phyloP scores from a whole-genome alignment of 2,329 filamentous ascomycete genomes.

The Exophiala viscosa region DNA sequence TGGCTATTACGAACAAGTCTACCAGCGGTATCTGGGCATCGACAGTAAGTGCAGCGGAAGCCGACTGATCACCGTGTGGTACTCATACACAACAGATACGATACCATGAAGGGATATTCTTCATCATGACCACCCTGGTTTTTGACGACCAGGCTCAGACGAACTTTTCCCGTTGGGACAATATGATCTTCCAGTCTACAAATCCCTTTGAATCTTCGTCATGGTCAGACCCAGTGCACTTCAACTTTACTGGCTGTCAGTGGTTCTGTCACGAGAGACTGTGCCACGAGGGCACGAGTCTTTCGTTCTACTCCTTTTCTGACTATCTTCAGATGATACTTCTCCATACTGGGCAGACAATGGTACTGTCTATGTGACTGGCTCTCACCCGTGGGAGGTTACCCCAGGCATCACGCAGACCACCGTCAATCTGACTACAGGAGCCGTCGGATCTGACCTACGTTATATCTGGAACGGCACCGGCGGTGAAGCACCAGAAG shows the following conservation, averaged over 20 bases:
- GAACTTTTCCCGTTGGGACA: background rate
- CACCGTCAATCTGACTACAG: constrained; percentile 32
- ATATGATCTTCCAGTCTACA: constrained; percentile 44
- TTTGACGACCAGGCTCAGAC: constrained; percentile 21
- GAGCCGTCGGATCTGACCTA: background rate
- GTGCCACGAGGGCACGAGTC: too few relatives aligned
- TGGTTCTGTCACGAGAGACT: too few relatives aligned
- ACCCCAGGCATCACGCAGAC: constrained; percentile 14
- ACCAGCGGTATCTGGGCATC: background rate
- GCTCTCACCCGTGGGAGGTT: constrained; percentile 29
- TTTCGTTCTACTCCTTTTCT: too few relatives aligned
- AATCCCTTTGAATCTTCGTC: constrained; percentile 42
- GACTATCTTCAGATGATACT: constrained; percentile 42
- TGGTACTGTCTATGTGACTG: constrained; percentile 50
- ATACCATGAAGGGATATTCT: constrained; percentile 40
- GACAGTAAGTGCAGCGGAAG: background rate
- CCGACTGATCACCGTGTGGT: too few relatives aligned
- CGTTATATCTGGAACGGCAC: constrained; percentile 48
- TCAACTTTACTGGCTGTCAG: constrained; percentile 45
- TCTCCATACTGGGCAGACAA: constrained; percentile 56
- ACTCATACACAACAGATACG: constrained; percentile 28
- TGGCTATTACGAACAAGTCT: background rate
- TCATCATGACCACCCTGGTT: constrained; percentile 38
- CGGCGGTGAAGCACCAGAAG: constrained; percentile 36
- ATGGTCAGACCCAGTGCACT: constrained; percentile 50